phyloP scores from a whole-genome alignment of 371 early-diverging fungal genomes.

The Synchytrium microbalum region DNA sequence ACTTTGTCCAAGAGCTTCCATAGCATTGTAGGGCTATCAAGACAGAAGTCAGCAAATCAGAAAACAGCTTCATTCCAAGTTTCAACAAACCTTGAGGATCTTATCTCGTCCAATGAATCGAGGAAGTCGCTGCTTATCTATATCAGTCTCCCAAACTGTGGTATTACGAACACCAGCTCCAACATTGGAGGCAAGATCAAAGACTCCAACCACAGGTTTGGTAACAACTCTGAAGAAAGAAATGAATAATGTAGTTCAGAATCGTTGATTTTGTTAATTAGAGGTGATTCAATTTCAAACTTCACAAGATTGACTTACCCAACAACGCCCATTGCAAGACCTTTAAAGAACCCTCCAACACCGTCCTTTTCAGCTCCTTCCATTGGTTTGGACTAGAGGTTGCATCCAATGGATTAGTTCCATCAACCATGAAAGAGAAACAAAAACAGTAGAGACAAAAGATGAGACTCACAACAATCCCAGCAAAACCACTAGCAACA shows the following conservation, averaged over 20 bases:
- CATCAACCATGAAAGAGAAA: background rate
- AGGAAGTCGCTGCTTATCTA: conserved; percentile 77
- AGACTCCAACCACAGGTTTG: conserved; percentile 88
- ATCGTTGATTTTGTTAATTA: background rate
- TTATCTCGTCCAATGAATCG: conserved; percentile 78
- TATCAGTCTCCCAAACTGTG: conserved; percentile 29
- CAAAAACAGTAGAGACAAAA: too few relatives aligned
- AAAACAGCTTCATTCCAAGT: background rate
- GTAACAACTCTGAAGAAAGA: conserved; percentile 58
- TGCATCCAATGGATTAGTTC: background rate
- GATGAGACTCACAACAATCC: conserved; percentile 55
- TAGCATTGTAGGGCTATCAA: conserved; percentile 55
- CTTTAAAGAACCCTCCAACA: conserved; percentile 89
- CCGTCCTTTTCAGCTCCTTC: conserved; percentile 88
- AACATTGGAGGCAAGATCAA: conserved; percentile 87
- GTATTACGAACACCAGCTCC: conserved; percentile 46
- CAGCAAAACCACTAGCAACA: conserved; percentile 82
- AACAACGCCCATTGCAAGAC: conserved; percentile 92
- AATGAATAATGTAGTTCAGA: conserved; percentile 3
- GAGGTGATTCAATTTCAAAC: background rate
- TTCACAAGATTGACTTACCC: conserved; percentile 47
- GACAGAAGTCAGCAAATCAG: conserved; percentile 1
- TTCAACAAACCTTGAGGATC: conserved; percentile 47
- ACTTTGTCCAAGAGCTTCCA: conserved; percentile 78
- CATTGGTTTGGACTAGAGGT: conserved; percentile 73